These are phyloP conservation scores for Trichoderma koningii DNA, from an alignment of 2,329 filamentous ascomycete genomes.

Conservation along the genomic window DNA sequence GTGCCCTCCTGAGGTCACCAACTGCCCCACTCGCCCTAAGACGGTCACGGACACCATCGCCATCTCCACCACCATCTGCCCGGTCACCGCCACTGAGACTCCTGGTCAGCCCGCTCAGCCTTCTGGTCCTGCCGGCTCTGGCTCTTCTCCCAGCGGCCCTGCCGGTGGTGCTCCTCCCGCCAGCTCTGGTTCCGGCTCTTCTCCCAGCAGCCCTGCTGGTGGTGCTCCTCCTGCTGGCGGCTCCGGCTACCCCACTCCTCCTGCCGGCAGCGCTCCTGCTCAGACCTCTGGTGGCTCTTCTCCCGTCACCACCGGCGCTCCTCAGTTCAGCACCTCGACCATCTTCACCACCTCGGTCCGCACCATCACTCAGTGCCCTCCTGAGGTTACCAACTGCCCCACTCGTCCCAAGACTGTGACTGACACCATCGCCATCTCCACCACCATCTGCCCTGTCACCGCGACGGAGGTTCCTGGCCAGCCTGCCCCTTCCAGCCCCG, in stretches of 20 bases:
- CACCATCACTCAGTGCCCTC: conserved; percentile 63
- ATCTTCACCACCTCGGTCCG: conserved; percentile 60
- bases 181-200: conserved; percentile 15
- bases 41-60: conserved; percentile 43
- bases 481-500: not conserved
- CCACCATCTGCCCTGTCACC: conserved; percentile 47
- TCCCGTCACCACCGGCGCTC: conserved; percentile 29
- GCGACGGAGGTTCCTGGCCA: conserved; percentile 13
- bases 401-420: conserved; percentile 43
- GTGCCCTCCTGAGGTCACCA: conserved; percentile 59
- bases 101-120: conserved; percentile 10
- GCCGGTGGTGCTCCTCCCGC: conserved; percentile 28
- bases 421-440: conserved; percentile 44
- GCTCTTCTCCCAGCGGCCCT: conserved; percentile 12
- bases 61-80: conserved; percentile 47
- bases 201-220: conserved; percentile 11
- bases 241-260: conserved; percentile 8
- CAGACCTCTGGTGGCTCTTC: conserved; percentile 8
- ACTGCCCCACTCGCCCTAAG: conserved; percentile 57
- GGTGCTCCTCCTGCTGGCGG: conserved; percentile 7
- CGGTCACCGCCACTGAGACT: conserved; percentile 36
- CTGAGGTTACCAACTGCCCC: conserved; percentile 65
- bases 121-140: conserved; percentile 16
- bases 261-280: conserved; percentile 14
- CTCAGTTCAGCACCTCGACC: conserved; percentile 51